Evolutionary conservation across 495 filamentous ascomycete genomes (phyloP).

Genomic region (Hypoxylon rickii): DNA sequence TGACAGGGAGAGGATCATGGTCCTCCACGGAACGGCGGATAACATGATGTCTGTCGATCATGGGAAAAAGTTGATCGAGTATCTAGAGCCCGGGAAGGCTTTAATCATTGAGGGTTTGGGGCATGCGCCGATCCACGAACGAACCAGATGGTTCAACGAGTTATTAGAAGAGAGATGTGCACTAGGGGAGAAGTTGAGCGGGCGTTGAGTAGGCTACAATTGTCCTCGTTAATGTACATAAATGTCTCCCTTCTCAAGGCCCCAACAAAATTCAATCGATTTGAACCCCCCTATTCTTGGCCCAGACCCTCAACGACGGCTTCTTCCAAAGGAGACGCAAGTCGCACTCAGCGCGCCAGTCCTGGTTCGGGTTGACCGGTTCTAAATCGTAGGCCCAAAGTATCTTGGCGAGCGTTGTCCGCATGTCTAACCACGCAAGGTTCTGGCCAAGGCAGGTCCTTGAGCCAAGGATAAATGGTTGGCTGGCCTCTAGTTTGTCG

Average conservation of each 20-base stretch:
- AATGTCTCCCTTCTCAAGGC: background rate
- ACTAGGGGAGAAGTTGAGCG: background rate
- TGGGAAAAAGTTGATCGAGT: constrained; percentile 60
- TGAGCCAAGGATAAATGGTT: constrained; percentile 34
- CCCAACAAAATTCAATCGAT: background rate
- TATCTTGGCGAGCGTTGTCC: constrained; percentile 36
- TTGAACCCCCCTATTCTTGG: constrained; percentile 22
- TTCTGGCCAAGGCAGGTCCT: constrained; percentile 40
- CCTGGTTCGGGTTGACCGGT: constrained; percentile 27
- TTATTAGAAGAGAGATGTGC: constrained; percentile 54
- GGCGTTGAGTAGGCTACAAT: background rate
- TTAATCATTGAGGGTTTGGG: constrained; percentile 67
- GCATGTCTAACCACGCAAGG: constrained; percentile 42
- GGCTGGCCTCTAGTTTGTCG: constrained; percentile 39
- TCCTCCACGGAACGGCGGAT: constrained; percentile 75
- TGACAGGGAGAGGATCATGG: constrained; percentile 71
- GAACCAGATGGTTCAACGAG: constrained; percentile 61
- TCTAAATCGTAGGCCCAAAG: constrained; percentile 40
- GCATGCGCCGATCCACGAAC: constrained; percentile 70
- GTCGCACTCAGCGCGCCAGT: constrained; percentile 32
- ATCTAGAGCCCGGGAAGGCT: constrained; percentile 52
- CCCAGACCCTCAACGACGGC: constrained; percentile 33
- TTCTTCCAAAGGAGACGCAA: constrained; percentile 36
- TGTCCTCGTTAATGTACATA: background rate
- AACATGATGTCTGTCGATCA: constrained; percentile 74